Conservation (phyloP, 805 yeast species). For the Dipodascopsis uninucleata region DNA sequence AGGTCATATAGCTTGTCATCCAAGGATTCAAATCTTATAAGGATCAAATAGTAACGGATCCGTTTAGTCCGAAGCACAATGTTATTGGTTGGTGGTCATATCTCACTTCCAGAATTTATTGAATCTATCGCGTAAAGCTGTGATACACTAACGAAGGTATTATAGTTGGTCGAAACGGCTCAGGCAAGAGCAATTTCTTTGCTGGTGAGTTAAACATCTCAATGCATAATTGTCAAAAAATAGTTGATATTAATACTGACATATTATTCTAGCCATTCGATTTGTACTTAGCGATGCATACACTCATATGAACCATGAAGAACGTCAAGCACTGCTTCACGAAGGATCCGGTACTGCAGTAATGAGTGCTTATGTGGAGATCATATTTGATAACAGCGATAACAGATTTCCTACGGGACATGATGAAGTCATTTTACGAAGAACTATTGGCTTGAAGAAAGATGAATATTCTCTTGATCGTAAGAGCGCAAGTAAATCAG, state of each 20-base stretch:
- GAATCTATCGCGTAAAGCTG: neutral
- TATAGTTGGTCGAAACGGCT: conserved; percentile 80
- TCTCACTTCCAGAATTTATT: neutral
- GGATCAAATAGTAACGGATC: conserved; percentile 71
- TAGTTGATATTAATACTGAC: neutral
- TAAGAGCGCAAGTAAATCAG: conserved; percentile 67
- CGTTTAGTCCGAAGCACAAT: conserved; percentile 75
- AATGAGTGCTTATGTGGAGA: conserved; percentile 89
- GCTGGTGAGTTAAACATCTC: conserved; percentile 39
- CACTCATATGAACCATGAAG: conserved; percentile 77
- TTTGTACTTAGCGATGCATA: conserved; percentile 89
- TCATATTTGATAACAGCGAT: conserved; percentile 77
- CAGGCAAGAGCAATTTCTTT: conserved; percentile 93
- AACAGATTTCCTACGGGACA: conserved; percentile 67
- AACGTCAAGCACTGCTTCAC: conserved; percentile 79
- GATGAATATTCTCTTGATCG: conserved; percentile 87
- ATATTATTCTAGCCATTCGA: conserved; percentile 58
- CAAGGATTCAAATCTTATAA: conserved; percentile 94
- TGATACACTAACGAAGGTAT: neutral
- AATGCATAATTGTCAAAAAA: too few relatives aligned
- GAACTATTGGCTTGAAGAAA: conserved; percentile 90
- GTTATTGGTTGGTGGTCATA: conserved; percentile 50
- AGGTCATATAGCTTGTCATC: conserved; percentile 49
- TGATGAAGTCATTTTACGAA: conserved; percentile 67
- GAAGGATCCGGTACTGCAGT: conserved; percentile 77